Percentiles rank a stretch among this genome's conserved stretches.
These are phyloP conservation scores for Hysterangium stoloniferum DNA, from an alignment of 768 basidiomycete genomes.

Conservation along the genomic window DNA sequence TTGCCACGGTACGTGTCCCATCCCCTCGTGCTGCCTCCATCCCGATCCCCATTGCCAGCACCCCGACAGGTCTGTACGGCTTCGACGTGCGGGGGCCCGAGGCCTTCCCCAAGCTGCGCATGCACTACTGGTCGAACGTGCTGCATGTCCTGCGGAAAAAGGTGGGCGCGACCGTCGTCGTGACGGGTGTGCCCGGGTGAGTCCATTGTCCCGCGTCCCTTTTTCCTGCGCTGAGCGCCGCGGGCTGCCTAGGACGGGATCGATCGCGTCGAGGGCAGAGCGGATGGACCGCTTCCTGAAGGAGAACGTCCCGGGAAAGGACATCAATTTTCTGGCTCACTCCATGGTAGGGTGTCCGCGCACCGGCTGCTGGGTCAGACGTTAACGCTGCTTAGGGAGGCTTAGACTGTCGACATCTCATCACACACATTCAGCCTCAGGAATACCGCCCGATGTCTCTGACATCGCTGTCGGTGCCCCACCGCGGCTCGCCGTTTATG, in stretches of 20 bases:
- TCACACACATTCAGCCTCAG: constrained; percentile 73
- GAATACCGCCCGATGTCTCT: constrained; percentile 83
- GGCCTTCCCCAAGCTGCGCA: constrained; percentile 71
- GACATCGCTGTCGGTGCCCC: constrained; percentile 87
- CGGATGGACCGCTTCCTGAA: constrained; percentile 67
- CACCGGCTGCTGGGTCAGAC: background rate
- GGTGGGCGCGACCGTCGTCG: constrained; percentile 90
- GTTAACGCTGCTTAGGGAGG: constrained; percentile 48
- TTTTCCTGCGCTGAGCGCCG: background rate
- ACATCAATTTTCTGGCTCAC: constrained; percentile 90
- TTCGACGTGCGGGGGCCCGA: constrained; percentile 86
- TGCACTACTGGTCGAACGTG: constrained; percentile 94
- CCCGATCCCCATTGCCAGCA: background rate
- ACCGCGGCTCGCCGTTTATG: constrained; percentile 97
- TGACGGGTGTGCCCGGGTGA: constrained; percentile 89
- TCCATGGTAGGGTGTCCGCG: constrained; percentile 54
- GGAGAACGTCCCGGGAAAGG: constrained; percentile 58
- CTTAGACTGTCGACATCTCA: constrained; percentile 88
- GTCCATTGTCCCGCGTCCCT: constrained; percentile 21
- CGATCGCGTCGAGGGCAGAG: constrained; percentile 72
- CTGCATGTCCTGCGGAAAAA: constrained; percentile 69
- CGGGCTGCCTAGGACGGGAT: constrained; percentile 70
- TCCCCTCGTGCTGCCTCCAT: background rate
- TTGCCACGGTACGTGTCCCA: constrained; percentile 74
- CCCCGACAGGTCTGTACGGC: constrained; percentile 74